Base-by-base conservation (phyloP, 148 eudicot species). In the Simmondsia chinensis region DNA sequence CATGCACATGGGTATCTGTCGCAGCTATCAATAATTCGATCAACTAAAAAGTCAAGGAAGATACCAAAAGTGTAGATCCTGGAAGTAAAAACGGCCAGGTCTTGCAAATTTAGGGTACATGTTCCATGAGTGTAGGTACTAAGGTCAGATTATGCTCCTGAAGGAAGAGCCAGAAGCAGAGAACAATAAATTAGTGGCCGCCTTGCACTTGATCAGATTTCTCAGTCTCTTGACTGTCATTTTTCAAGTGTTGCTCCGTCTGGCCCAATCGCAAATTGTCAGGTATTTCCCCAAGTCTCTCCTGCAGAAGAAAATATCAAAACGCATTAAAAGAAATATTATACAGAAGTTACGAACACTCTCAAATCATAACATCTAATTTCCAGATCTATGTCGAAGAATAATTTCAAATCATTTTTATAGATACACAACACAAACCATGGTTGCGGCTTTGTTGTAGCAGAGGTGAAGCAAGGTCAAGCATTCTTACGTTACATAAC, bases 221-320 rank as follows among this genome's bases (percentile, higher is more conserved):
- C n/a, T 50, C 65, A 16, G 35, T 54, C 32, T 57, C 27, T 33
- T 54, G 68, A 30, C 52, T 10, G 35, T 40, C 64, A 9, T 61
- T 53, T 33, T 48, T 47, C 13, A 13, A 15, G 22, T 26, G 46
- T 39, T 31, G 61, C 19, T 70, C 71, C 35, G 59, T 63, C 46
- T 52, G 48, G 33, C 57, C 54, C 16, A 51, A 17, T 48, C 56
- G 54, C 14, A 51, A 26, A 39, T 63, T 60, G 24, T 72, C 75
- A 57, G 75, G 54, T 32, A 23, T 49, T 41, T 72, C 76, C 35
- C 82, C 87, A 17, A 75, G 73, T 61, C 70, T 79, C 73, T 68
- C 86, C 86, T 79, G 77, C 68, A 64, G n/a, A n/a, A n/a, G n/a
- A n/a, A n/a, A n/a, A n/a, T n/a, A n/a, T n/a, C n/a, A n/a, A n/a